Evolutionary conservation across 805 yeast species (phyloP).

Genomic region (Yamadazyma insecticola): DNA sequence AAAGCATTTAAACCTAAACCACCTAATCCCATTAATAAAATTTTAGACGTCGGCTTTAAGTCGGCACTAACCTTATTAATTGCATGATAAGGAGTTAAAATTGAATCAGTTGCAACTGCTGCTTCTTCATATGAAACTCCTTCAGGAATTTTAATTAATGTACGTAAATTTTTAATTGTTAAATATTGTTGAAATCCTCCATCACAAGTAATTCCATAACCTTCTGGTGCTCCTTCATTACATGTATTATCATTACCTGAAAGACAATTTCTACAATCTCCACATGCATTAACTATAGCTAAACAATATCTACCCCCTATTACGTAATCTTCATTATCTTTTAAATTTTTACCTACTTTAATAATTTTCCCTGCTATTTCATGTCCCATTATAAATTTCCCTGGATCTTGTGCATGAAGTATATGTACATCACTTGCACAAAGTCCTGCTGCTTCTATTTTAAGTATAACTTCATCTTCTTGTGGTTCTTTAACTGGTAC

Average conservation of each 20-base stretch:
- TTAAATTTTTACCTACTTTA: conserved; percentile 23
- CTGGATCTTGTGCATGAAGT: conserved; percentile 18
- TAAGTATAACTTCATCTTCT: conserved; percentile 25
- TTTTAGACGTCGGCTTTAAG: conserved; percentile 28
- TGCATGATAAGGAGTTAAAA: conserved; percentile 40
- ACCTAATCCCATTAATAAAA: conserved; percentile 37
- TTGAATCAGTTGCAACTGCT: conserved; percentile 39
- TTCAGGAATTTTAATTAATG: conserved; percentile 36
- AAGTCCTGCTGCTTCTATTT: conserved; percentile 41
- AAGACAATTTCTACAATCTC: conserved; percentile 30
- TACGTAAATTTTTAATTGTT: conserved; percentile 29
- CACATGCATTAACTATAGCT: conserved; percentile 28
- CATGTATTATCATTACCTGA: conserved; percentile 32
- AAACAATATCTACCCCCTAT: conserved; percentile 28
- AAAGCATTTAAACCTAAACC: conserved; percentile 41
- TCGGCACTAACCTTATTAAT: conserved; percentile 27
- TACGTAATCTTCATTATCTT: conserved; percentile 17
- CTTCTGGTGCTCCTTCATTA: conserved; percentile 15
- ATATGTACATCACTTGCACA: conserved; percentile 42
- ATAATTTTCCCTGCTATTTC: conserved; percentile 38
- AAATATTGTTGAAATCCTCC: conserved; percentile 41
- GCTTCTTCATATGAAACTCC: conserved; percentile 34
- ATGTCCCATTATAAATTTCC: conserved; percentile 40
- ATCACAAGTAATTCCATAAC: conserved; percentile 32
- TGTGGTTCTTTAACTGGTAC: conserved; percentile 28